Percentiles rank a stretch among this genome's conserved stretches.
Conservation (phyloP, 257 asterid species). For the Nicotiana otophora region DNA sequence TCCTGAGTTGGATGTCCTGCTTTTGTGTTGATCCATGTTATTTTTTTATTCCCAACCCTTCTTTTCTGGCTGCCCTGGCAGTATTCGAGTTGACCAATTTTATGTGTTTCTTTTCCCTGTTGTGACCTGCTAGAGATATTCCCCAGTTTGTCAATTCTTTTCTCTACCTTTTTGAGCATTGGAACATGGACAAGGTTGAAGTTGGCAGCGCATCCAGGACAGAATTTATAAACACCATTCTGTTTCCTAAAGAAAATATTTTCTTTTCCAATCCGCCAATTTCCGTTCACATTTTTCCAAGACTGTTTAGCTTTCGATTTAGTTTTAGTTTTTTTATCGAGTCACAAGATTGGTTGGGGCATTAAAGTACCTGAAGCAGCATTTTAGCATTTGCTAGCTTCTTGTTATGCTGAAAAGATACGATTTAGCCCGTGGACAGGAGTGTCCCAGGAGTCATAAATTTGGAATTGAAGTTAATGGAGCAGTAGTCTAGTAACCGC, state of each 20-base stretch:
- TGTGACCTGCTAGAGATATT: background rate
- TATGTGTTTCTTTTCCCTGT: background rate
- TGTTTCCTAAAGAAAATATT: background rate
- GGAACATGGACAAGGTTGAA: background rate
- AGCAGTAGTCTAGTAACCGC: no score
- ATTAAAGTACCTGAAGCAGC: no score
- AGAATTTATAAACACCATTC: background rate
- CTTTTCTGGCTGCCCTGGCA: conserved; percentile 1
- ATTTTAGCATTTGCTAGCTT: no score
- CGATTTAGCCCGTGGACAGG: no score
- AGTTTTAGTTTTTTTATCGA: no score
- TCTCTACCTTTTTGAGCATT: background rate
- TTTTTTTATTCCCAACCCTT: background rate
- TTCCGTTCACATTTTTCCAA: background rate
- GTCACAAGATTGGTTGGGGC: no score
- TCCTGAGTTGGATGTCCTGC: background rate
- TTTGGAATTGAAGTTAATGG: no score
- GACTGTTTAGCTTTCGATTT: background rate
- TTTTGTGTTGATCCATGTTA: background rate
- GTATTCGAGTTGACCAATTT: background rate
- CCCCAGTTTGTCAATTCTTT: background rate
- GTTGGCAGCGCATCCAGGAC: background rate
- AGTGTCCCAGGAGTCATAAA: no score
- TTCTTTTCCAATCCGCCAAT: background rate
- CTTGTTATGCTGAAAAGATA: no score